Conservation (phyloP, 331 rosid genomes). For the Rosa hybrid region DNA sequence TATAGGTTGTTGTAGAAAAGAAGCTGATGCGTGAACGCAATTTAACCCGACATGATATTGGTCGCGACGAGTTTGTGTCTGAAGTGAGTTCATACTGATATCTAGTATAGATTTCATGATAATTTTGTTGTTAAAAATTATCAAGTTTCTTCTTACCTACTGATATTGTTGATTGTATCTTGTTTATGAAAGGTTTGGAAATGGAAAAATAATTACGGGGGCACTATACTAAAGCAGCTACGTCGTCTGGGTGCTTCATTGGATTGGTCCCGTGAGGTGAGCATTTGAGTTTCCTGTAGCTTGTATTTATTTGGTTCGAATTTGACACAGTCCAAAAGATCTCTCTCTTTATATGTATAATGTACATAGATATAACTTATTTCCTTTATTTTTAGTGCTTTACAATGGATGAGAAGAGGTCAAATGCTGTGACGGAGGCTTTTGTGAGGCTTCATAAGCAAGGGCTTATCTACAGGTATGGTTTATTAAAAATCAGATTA, state of each 20-base stretch:
- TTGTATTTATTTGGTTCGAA: neutral
- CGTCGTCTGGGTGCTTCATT: constrained; percentile 91
- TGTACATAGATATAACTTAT: constrained; percentile 6
- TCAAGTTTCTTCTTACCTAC: neutral
- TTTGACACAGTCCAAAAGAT: neutral
- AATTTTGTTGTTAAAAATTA: neutral
- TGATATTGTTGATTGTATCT: constrained; percentile 18
- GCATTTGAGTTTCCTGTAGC: constrained; percentile 4
- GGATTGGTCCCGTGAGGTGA: constrained; percentile 99
- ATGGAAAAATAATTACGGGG: constrained; percentile 86
- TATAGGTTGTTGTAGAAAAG: constrained; percentile 97
- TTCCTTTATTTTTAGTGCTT: constrained; percentile 56
- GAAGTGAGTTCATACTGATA: constrained; percentile 55
- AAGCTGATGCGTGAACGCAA: constrained; percentile 78
- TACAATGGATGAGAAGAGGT: constrained; percentile 91
- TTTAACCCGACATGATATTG: constrained; percentile 81
- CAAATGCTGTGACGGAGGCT: constrained; percentile 86
- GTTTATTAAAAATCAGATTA: neutral
- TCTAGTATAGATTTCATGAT: neutral
- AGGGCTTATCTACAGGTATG: constrained; percentile 83
- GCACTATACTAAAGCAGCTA: constrained; percentile 76
- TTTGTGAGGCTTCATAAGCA: constrained; percentile 74
- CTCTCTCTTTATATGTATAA: neutral
- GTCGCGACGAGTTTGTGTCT: constrained; percentile 71
- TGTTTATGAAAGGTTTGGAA: constrained; percentile 76